Evolutionary conservation across 164 flowering plant genomes (phyloP), one percentile per base, ranked within the genome.

Genomic region (Sextonia rubra): DNA sequence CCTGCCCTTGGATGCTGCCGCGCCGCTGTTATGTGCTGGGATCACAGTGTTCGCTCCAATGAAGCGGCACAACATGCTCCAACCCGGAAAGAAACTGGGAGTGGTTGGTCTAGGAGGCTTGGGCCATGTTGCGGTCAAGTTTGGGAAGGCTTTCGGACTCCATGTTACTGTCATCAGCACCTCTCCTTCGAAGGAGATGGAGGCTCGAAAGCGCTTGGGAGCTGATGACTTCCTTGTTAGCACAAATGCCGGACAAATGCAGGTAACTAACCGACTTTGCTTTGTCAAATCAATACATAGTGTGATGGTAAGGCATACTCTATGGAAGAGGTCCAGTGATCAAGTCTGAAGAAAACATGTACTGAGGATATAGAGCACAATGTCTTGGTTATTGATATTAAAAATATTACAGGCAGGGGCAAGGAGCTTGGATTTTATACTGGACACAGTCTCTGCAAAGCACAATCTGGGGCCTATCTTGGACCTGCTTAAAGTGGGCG

Each of bases 131-230:
- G 96, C 91, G 0, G 88, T 89, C 24, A 92, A 91, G 77, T 83
- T 92, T 25, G 96, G 83, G 0, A 92, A 91, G 84, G 93, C 92
- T 0, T 87, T 89, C 17, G 94, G 91, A 3, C 89, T 80, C 77
- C 90, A 93, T 24, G 97, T 91, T 0, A 91, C 97, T 0, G 88
- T 91, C 44, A 90, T 93, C 22, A 93, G 97, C 82, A 85, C 94
- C 64, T 88, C 93, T 47, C 83, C 90, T 0, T 82, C 86, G 1
- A 93, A 91, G 77, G 89, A 87, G 70, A 56, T 65, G 14, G 98
- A 91, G 73, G 93, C 98, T 27, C 83, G 52, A 67, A 76, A 82
- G 30, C 78, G 84, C 1, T 73, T 92, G 37, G 96, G 96, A 25
- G 94, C 89, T 0, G 90, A 91, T 70, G 86, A 75, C 37, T 92